Base-by-base conservation (phyloP, 768 basidiomycete species). In the Pleurotus salmoneostramineus region DNA sequence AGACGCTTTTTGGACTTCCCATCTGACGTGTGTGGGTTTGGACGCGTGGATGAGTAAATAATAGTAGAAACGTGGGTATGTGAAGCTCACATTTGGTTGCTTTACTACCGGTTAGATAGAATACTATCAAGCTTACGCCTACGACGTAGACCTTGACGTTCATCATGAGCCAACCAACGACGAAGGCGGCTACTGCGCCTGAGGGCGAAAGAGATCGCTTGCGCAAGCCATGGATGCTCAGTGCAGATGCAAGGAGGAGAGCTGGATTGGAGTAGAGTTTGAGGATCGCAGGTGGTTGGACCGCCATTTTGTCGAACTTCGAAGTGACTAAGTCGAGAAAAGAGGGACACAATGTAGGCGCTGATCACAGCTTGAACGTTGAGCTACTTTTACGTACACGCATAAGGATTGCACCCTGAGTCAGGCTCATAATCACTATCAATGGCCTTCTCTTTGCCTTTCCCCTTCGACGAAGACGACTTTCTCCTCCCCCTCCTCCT, bases 41-140 rank as follows among this genome's bases (percentile, higher is more conserved):
- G 6, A 44, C 32, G 37, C 6, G 46, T 48, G 34, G 27, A 15
- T 32, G 44, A 14, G 33, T 44, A 36, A 37, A 10, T 27, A 27
- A 27, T 27, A 27, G 21, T 27, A 27, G 21, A 27, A 27, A 27
- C 21, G 21, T 27, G 21, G 21, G 27, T 44, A 4, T 47, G 17
- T 17, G 12, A 5, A n/a, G 35, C 84, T 64, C 64, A 84, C 85
- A 79, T 71, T 93, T 95, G 2, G 95, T 97, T 0, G 94, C 94
- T 48, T 83, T 80, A 60, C 89, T 90, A 3, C 87, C 95, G 0
- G 84, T 65, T 33, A 95, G 73, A 69, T 97, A 95, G 69, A 95
- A 91, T 0, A 81, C 82, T 58, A 93, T 78, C 57, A 95, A 74
- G 1, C 84, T 74, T 8, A 81, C 69, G 12, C 87, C 89, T 65